Base-by-base conservation (phyloP, 768 basidiomycete genomes). In the Trametes meyenii region DNA sequence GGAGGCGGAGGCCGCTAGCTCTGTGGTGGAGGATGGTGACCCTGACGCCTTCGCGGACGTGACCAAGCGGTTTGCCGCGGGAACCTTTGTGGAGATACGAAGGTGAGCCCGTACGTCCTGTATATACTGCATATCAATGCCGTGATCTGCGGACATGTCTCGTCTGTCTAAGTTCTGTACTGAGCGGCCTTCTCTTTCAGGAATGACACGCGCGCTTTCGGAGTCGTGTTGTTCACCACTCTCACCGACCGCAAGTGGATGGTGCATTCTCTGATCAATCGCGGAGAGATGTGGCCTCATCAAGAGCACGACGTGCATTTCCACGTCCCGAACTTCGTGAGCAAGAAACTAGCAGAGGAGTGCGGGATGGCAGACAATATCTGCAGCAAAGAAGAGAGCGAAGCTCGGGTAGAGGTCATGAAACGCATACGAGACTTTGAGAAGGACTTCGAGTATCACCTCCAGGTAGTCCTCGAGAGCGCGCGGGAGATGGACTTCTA, bases 371-470 rank as follows among this genome's bases (percentile, higher is more conserved):
- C 67, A 0, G 65, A 64, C 0, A 56, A 70, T 23, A 71, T 81
- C 0, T 44, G 33, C 3, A 24, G 38, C n/a, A 63, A 62, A 21
- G 24, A 19, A 8, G 74, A 88, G 60, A 71, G 81, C 50, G 74
- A 76, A 26, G 91, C 92, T 2, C 81, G 94, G 2, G 79, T 91
- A 3, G 79, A 84, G 55, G 80, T 88, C 19, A 78, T 92, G 24
- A 83, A 79, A 66, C 77, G 75, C n/a, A 67, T 94, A 21, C 83
- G 86, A 19, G 72, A 77, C 5, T 69, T 91, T 23, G 79, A 83
- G 56, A 78, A 76, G 40, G 72, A 73, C 0, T 70, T 86, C 6
- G 84, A 88, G 48, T 59, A 69, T 24, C 49, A 68, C 23, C 65
- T 72, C 51, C 73, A 81, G 63, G 58, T 81, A 46, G 21, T 67